Evolutionary conservation across 108 stramenopile species (phyloP).

Genomic region (Fragilaria crotonensis): DNA sequence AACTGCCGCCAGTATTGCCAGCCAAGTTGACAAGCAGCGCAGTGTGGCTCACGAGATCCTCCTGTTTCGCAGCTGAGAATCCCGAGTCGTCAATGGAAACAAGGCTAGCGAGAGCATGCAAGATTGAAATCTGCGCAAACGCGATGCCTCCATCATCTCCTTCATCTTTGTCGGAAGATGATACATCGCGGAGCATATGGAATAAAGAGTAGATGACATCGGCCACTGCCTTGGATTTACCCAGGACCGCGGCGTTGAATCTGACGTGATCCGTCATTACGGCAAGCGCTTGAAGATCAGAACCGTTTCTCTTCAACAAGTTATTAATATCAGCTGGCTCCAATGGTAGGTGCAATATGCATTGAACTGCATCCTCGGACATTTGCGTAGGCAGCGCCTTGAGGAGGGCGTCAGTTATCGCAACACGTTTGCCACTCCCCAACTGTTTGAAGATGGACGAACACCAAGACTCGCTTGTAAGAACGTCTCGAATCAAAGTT

Average conservation of each 20-base stretch:
- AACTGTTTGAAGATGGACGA: slow-evolving; percentile 37
- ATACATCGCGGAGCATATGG: slow-evolving; percentile 19
- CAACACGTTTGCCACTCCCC: not conserved
- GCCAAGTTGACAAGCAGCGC: too few relatives aligned
- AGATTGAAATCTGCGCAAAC: too few relatives aligned
- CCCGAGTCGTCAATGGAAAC: too few relatives aligned
- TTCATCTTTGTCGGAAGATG: slow-evolving; percentile 5
- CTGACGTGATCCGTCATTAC: slow-evolving; percentile 49
- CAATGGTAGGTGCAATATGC: slow-evolving; percentile 54
- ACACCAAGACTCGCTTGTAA: slow-evolving; percentile 62
- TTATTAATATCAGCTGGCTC: slow-evolving; percentile 36
- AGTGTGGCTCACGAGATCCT: too few relatives aligned
- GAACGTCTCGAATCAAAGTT: slow-evolving; percentile 28
- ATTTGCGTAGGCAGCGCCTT: slow-evolving; percentile 17
- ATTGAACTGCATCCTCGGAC: slow-evolving; percentile 28
- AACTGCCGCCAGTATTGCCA: too few relatives aligned
- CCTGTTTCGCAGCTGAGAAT: too few relatives aligned
- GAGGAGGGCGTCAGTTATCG: slow-evolving; percentile 32
- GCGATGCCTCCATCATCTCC: too few relatives aligned
- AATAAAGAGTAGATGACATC: slow-evolving; percentile 15
- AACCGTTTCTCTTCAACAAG: slow-evolving; percentile 25
- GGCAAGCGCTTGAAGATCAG: too few relatives aligned
- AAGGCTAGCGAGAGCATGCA: too few relatives aligned
- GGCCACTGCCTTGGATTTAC: not conserved
- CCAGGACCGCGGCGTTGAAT: slow-evolving; percentile 23